Conservation (phyloP, 208 protist species). For the Trypanosoma cruzi region DNA sequence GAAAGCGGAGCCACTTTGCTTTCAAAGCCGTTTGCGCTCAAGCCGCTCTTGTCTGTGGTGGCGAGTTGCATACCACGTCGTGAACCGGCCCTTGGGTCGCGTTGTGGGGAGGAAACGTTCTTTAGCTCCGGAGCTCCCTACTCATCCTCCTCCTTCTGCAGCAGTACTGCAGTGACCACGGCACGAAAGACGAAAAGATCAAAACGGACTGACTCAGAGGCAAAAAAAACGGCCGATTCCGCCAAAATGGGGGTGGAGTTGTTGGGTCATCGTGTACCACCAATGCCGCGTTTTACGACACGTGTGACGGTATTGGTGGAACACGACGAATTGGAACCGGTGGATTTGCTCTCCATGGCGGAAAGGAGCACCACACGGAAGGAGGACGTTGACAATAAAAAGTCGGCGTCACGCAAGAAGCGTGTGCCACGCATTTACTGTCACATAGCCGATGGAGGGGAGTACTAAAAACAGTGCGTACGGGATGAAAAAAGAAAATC, state of each 20-base stretch:
- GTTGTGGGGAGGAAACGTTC: slow-evolving; percentile 23
- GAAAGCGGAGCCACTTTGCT: slow-evolving; percentile 12
- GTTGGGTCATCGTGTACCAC: slow-evolving; percentile 34
- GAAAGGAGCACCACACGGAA: slow-evolving; percentile 42
- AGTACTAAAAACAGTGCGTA: slow-evolving; percentile 45
- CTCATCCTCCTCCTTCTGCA: background rate
- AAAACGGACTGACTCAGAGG: background rate
- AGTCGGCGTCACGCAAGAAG: slow-evolving; percentile 5
- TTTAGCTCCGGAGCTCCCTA: slow-evolving; percentile 14
- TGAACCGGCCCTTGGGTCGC: slow-evolving; percentile 51
- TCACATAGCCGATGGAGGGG: slow-evolving; percentile 71
- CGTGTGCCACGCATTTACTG: slow-evolving; percentile 56
- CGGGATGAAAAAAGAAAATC: background rate
- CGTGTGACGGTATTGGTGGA: slow-evolving; percentile 81
- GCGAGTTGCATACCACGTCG: slow-evolving; percentile 77
- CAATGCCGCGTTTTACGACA: slow-evolving; percentile 78
- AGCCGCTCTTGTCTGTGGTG: slow-evolving; percentile 74
- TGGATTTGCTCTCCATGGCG: slow-evolving; percentile 68
- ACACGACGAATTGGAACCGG: slow-evolving; percentile 65
- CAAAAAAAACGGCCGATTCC: background rate
- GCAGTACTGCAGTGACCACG: background rate
- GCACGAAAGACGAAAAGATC: slow-evolving; percentile 6
- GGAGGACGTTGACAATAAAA: slow-evolving; percentile 2
- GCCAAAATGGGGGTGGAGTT: slow-evolving; percentile 24
- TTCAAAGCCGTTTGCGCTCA: slow-evolving; percentile 53